Conservation (phyloP, 1,139 yeast genomes). For the Geotrichum reessii region DNA sequence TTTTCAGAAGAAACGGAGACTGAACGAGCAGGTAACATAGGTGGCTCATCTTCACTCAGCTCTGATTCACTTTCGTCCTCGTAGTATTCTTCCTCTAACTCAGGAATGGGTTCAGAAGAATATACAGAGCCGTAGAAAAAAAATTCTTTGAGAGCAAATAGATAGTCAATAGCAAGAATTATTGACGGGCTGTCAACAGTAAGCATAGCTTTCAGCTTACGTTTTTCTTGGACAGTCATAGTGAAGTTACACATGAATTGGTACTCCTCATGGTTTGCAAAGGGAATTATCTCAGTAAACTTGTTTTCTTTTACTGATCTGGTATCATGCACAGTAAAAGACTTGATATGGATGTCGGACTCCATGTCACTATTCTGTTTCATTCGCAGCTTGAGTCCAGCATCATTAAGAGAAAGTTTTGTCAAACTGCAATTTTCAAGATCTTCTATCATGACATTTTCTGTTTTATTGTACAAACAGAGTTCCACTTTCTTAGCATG, state of each 20-base stretch:
- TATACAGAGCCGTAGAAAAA: slow-evolving; percentile 42
- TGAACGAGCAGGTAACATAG: background rate
- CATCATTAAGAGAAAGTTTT: slow-evolving; percentile 55
- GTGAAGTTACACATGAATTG: slow-evolving; percentile 61
- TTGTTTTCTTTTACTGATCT: slow-evolving; percentile 57
- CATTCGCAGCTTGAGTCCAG: slow-evolving; percentile 48
- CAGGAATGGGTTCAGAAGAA: slow-evolving; percentile 18
- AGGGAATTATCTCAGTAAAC: slow-evolving; percentile 78
- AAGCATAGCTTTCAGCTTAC: slow-evolving; percentile 45
- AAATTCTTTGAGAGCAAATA: slow-evolving; percentile 69
- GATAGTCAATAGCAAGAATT: slow-evolving; percentile 77
- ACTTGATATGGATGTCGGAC: slow-evolving; percentile 58
- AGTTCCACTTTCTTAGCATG: slow-evolving; percentile 59
- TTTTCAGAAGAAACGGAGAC: background rate
- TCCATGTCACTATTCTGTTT: slow-evolving; percentile 52
- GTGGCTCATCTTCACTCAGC: slow-evolving; percentile 20
- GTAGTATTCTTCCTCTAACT: slow-evolving; percentile 11
- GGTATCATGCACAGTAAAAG: slow-evolving; percentile 74
- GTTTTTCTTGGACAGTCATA: slow-evolving; percentile 11
- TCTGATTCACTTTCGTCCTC: slow-evolving; percentile 16
- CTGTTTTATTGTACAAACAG: slow-evolving; percentile 58
- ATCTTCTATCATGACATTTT: slow-evolving; percentile 32
- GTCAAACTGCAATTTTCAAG: slow-evolving; percentile 48
- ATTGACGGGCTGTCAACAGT: slow-evolving; percentile 77
- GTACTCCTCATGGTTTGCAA: slow-evolving; percentile 52